A percentile compares a stretch with the other conserved stretches of the same genome.
phyloP scores from a whole-genome alignment of 2,329 filamentous ascomycete genomes.

The Sphaerulina populicola region DNA sequence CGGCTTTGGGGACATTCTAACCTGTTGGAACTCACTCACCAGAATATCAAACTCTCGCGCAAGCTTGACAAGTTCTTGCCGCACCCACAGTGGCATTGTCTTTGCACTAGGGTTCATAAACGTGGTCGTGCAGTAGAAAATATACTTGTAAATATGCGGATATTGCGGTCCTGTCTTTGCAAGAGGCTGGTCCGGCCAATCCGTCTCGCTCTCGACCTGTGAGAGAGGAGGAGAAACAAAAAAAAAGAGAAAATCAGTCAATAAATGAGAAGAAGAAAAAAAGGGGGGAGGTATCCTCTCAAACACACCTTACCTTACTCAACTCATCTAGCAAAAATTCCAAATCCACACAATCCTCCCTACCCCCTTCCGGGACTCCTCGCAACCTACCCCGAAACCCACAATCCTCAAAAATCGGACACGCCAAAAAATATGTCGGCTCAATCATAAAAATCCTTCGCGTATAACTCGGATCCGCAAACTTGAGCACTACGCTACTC shows the following conservation, averaged over 20 bases:
- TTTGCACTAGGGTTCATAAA: constrained; percentile 81
- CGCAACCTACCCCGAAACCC: constrained; percentile 60
- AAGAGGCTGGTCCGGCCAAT: constrained; percentile 9
- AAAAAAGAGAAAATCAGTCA: not conserved
- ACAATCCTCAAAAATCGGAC: constrained; percentile 70
- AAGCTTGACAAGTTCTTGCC: constrained; percentile 60
- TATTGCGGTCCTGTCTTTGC: constrained; percentile 52
- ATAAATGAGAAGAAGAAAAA: constrained; percentile 34
- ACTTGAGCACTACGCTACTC: constrained; percentile 67
- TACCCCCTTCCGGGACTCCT: constrained; percentile 32
- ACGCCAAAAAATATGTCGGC: constrained; percentile 74
- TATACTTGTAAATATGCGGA: constrained; percentile 68
- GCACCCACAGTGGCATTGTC: constrained; percentile 62
- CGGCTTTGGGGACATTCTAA: too few relatives aligned
- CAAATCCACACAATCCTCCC: not conserved
- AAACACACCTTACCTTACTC: not conserved
- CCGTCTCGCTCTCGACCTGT: constrained; percentile 38
- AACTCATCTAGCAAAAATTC: not conserved
- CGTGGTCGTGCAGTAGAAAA: constrained; percentile 82
- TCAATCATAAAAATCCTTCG: constrained; percentile 68
- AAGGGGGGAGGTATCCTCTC: constrained; percentile 20
- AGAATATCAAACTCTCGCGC: constrained; percentile 65
- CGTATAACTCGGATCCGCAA: constrained; percentile 69
- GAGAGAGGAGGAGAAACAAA: too few relatives aligned
- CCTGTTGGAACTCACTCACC: too few relatives aligned